These are phyloP conservation scores for Staphylotrichum tortipilum DNA, from an alignment of 495 filamentous ascomycete genomes.

Conservation along the genomic window DNA sequence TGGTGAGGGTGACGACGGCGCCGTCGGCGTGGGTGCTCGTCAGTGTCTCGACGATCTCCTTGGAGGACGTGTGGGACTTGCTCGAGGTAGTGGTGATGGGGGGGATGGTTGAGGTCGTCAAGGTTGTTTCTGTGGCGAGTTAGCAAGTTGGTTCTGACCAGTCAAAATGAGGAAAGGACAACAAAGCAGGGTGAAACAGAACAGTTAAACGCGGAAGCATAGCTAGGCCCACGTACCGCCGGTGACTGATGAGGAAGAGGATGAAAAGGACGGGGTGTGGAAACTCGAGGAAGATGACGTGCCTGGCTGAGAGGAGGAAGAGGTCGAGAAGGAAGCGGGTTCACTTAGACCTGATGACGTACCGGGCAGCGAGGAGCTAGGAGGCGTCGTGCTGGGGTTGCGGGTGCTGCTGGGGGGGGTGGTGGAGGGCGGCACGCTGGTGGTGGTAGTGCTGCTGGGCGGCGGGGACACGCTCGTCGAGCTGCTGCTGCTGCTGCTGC, in stretches of 20 bases:
- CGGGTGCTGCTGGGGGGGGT: neutral
- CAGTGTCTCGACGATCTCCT: constrained; percentile 17
- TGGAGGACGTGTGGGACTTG: constrained; percentile 7
- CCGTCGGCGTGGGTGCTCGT: constrained; percentile 34
- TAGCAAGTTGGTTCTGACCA: neutral
- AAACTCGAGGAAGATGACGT: constrained; percentile 5
- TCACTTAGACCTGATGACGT: constrained; percentile 7
- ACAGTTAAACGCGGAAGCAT: constrained; percentile 1
- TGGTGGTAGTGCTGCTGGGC: neutral
- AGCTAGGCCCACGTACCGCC: constrained; percentile 20
- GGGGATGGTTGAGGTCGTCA: constrained; percentile 3
- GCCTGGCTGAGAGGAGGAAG: constrained; percentile 9
- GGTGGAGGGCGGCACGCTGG: too few species aligned
- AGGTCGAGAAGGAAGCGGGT: constrained; percentile 6
- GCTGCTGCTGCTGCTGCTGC: neutral
- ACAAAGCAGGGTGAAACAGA: neutral
- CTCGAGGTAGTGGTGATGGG: constrained; percentile 1
- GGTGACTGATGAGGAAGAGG: constrained; percentile 17
- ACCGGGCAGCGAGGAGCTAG: constrained; percentile 4
- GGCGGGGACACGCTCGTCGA: neutral
- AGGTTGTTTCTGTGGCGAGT: constrained; percentile 10
- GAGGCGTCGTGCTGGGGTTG: neutral
- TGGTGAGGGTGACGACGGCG: constrained; percentile 21
- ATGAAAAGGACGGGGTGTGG: neutral
- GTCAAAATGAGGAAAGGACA: neutral